A percentile compares a stretch with the other conserved stretches of the same genome.
phyloP scores from a whole-genome alignment of 495 filamentous ascomycete species.

The Aspergillus saccharolyticus region DNA sequence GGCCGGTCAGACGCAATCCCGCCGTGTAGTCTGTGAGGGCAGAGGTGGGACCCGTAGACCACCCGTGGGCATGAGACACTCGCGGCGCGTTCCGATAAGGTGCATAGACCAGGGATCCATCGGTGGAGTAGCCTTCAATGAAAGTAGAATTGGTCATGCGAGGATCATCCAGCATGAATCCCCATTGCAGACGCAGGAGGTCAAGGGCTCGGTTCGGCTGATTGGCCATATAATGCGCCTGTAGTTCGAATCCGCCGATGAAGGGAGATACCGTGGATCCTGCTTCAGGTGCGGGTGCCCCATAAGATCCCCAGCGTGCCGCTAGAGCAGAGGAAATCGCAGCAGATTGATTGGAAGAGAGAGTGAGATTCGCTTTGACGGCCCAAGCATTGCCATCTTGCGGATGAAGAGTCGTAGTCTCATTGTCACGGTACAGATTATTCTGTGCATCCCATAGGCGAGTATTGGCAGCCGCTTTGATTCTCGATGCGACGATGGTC shows the following conservation, averaged over 20 bases:
- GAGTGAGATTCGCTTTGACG: slow-evolving; percentile 35
- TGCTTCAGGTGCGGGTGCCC: slow-evolving; percentile 53
- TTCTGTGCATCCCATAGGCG: slow-evolving; percentile 29
- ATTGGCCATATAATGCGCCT: slow-evolving; percentile 46
- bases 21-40: slow-evolving; percentile 44
- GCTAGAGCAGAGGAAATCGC: slow-evolving; percentile 39
- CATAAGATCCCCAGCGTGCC: slow-evolving; percentile 48
- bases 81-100: slow-evolving; percentile 49
- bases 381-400: slow-evolving; percentile 47
- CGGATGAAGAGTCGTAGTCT: slow-evolving; percentile 35
- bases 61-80: slow-evolving; percentile 55
- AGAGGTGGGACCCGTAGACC: slow-evolving; percentile 52
- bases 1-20: slow-evolving; percentile 43
- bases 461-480: slow-evolving; percentile 29
- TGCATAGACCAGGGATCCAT: slow-evolving; percentile 53
- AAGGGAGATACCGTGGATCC: slow-evolving; percentile 54
- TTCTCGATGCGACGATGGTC: slow-evolving; percentile 11
- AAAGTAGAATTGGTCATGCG: slow-evolving; percentile 57
- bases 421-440: slow-evolving; percentile 31
- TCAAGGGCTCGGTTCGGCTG: slow-evolving; percentile 43
- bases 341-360: slow-evolving; percentile 14
- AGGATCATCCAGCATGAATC: slow-evolving; percentile 53
- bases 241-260: slow-evolving; percentile 51
- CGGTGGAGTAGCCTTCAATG: slow-evolving; percentile 53
- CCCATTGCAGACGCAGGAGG: slow-evolving; percentile 51